phyloP scores from a whole-genome alignment of 164 flowering plant genomes.

The Chimonanthus praecox region DNA sequence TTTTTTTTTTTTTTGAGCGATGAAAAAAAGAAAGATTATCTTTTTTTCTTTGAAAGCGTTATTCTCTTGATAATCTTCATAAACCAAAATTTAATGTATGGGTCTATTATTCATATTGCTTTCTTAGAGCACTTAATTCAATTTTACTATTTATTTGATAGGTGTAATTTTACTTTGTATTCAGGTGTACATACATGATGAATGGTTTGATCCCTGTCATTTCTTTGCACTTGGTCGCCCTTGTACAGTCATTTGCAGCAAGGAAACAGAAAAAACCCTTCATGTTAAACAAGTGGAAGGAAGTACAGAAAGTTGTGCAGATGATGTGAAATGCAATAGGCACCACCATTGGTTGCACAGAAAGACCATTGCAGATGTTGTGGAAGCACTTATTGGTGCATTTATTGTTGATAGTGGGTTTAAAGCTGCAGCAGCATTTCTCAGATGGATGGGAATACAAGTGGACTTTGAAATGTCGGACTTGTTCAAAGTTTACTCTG shows the following conservation, averaged over 20 bases:
- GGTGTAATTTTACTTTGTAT: constrained; percentile 1
- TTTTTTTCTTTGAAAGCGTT: too few species aligned
- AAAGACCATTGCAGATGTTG: constrained; percentile 88
- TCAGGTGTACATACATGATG: constrained; percentile 90
- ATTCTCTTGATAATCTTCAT: too few species aligned
- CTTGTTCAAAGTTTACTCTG: constrained; percentile 36
- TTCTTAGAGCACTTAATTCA: not conserved
- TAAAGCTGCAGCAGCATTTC: constrained; percentile 82
- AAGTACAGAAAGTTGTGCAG: constrained; percentile 7
- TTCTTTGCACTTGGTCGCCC: constrained; percentile 76
- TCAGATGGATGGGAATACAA: constrained; percentile 76
- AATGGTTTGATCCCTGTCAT: constrained; percentile 62
- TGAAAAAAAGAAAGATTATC: too few species aligned
- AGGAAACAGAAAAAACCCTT: constrained; percentile 37
- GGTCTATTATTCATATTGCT: not conserved
- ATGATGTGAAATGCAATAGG: constrained; percentile 52
- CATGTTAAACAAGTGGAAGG: constrained; percentile 29
- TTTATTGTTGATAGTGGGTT: constrained; percentile 90
- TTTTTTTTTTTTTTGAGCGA: too few species aligned
- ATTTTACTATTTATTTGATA: not conserved
- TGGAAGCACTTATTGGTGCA: constrained; percentile 93
- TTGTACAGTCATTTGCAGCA: constrained; percentile 47
- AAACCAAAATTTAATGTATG: not conserved
- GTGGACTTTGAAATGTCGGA: constrained; percentile 60
- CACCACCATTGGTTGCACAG: constrained; percentile 70